Evolutionary conservation across 2,329 filamentous ascomycete species (phyloP), one percentile per base, ranked within the genome.

Genomic region (Zasmidium citrigriseum): DNA sequence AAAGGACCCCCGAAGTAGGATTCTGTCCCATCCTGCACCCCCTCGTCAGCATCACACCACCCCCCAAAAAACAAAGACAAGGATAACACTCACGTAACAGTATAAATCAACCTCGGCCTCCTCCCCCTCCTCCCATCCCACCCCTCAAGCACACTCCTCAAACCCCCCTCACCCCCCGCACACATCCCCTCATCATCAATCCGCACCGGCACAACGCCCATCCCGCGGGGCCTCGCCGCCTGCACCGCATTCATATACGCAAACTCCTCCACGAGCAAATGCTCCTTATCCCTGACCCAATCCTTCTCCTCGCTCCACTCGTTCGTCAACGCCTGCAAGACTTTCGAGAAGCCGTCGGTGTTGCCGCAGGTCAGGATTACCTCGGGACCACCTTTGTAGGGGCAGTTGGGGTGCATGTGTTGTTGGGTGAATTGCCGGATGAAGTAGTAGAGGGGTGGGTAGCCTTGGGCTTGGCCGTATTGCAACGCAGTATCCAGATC

Each of bases 21-120:
- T 96, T 96, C 69, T 96, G 92, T 24, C 92, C 93, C 77, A 91
- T 89, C n/a, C 87, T 89, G 62, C 46, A 41, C 14, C 14, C 4
- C 14, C 7, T 16, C 49, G 59, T 65, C 46, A 66, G 64, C 46
- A 49, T 41, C 34, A 41, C 34, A 16, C 34, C 34, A 41, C 34
- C 5, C 14, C 34, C 34, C 12, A 41, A n/a, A 7, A 34, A 7
- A 34, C 14, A 34, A 34, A 9, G n/a, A 27, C 11, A 9, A 18
- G 20, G 20, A 24, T 12, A 18, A 41, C 38, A 86, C 88, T 83
- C 75, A 91, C 86, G 90, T 93, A 64, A 97, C 89, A 1, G 91
- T 96, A 73, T 97, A 97, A 79, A 97, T 82, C 64, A 97, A 72
- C 73, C 93, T 89, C 44, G 93, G 93, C 58, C 89, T 82, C 69